phyloP scores from a whole-genome alignment of 352 stramenopile genomes.

The Phytophthora syringae region DNA sequence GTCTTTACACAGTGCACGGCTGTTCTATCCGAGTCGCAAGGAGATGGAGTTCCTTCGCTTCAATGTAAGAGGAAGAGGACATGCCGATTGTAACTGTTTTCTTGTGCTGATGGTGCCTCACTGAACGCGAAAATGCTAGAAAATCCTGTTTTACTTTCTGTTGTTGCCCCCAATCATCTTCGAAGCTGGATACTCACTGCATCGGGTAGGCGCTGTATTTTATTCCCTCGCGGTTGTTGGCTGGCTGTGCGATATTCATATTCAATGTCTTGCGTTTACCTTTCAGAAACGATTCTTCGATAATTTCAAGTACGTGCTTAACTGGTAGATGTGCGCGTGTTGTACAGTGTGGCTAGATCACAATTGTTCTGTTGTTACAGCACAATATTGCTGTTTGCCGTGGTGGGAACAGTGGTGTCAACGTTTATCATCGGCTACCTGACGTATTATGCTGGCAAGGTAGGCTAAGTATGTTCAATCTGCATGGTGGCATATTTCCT shows the following conservation, averaged over 20 bases:
- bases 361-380: conserved; percentile 30
- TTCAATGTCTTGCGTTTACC: not conserved
- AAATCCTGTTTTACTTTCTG: conserved; percentile 97
- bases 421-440: conserved; percentile 96
- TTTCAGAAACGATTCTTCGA: conserved; percentile 94
- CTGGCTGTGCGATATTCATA: not conserved
- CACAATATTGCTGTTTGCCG: conserved; percentile 95
- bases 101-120: not conserved
- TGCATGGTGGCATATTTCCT: no score
- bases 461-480: conserved; percentile 12
- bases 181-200: conserved; percentile 95
- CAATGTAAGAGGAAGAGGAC: conserved; percentile 50
- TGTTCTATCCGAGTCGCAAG: conserved; percentile 87
- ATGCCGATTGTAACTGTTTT: not conserved
- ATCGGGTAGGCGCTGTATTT: conserved; percentile 50
- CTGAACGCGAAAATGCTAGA: conserved; percentile 31
- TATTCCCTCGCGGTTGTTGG: no score
- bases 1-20: conserved; percentile 49
- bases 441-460: conserved; percentile 87
- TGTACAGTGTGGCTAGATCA: no score
- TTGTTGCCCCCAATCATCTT: conserved; percentile 98
- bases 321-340: not conserved
- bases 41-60: conserved; percentile 93
- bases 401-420: conserved; percentile 95
- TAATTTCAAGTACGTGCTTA: conserved; percentile 88